Evolutionary conservation across 768 basidiomycete species (phyloP).

Genomic region (Pleurotus citrinopileatus): DNA sequence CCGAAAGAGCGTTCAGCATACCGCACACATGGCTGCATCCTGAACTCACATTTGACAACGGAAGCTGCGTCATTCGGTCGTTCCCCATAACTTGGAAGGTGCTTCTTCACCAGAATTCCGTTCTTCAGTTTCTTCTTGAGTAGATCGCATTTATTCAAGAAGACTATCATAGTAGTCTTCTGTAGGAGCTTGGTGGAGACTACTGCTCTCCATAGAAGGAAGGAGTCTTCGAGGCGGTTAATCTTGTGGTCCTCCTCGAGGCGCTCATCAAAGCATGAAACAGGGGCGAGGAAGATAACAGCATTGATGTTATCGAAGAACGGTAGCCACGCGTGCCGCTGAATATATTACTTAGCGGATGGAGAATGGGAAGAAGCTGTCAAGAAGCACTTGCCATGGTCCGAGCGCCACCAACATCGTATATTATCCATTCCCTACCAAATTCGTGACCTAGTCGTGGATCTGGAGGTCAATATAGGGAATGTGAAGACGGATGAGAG

Average conservation of each 20-base stretch:
- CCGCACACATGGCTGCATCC: too few species aligned
- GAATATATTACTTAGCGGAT: slow-evolving; percentile 3
- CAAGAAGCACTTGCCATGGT: slow-evolving; percentile 37
- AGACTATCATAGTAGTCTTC: slow-evolving; percentile 63
- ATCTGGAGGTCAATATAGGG: slow-evolving; percentile 23
- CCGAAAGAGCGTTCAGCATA: too few species aligned
- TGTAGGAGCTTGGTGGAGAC: slow-evolving; percentile 58
- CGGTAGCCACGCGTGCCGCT: slow-evolving; percentile 72
- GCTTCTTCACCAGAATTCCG: slow-evolving; percentile 48
- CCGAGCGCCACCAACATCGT: slow-evolving; percentile 68
- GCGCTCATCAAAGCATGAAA: slow-evolving; percentile 44
- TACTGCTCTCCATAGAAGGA: slow-evolving; percentile 64
- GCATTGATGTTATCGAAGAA: slow-evolving; percentile 74
- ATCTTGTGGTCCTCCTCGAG: slow-evolving; percentile 55
- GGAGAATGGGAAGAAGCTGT: background rate
- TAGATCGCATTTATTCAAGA: slow-evolving; percentile 74
- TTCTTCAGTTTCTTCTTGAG: slow-evolving; percentile 45
- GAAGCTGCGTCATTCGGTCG: slow-evolving; percentile 53
- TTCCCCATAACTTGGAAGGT: slow-evolving; percentile 61
- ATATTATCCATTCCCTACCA: slow-evolving; percentile 60
- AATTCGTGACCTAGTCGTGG: slow-evolving; percentile 23
- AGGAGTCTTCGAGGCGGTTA: slow-evolving; percentile 71
- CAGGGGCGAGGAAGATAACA: slow-evolving; percentile 57
- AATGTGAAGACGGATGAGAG: background rate
- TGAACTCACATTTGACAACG: slow-evolving; percentile 54